Percentiles rank a stretch among this genome's conserved stretches.
Evolutionary conservation across 1,139 yeast species (phyloP).

Genomic region (Petasospora fabianii): DNA sequence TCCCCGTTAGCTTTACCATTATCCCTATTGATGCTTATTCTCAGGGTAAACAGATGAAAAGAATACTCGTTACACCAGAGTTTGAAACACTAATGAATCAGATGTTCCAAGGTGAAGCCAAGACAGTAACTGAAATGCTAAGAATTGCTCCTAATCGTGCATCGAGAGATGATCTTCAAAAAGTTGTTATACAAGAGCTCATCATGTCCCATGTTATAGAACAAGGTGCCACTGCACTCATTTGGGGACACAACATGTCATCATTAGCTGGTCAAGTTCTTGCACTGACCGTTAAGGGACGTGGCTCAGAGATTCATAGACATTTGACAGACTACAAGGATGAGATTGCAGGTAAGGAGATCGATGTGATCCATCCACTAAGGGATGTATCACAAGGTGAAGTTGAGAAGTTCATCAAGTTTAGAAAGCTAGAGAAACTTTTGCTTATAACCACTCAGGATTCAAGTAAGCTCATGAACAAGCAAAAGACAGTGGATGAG

Average conservation of each 20-base stretch:
- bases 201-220: conserved; percentile 45
- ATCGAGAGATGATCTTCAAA: conserved; percentile 57
- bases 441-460: conserved; percentile 10
- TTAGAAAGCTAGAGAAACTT: conserved; percentile 27
- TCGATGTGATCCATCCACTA: conserved; percentile 61
- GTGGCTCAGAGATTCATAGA: conserved; percentile 66
- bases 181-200: conserved; percentile 46
- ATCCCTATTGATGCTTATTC: conserved; percentile 19
- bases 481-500: conserved; percentile 73
- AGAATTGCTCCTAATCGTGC: conserved; percentile 46
- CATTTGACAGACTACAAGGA: conserved; percentile 45
- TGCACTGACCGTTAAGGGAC: conserved; percentile 82
- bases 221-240: conserved; percentile 48
- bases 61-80: conserved; percentile 10
- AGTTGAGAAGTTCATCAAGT: conserved; percentile 47
- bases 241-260: conserved; percentile 82
- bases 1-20: conserved; percentile 20
- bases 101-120: conserved; percentile 8
- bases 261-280: conserved; percentile 75
- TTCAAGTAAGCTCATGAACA: conserved; percentile 22
- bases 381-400: conserved; percentile 72
- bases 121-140: conserved; percentile 23
- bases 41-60: conserved; percentile 3
- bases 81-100: conserved; percentile 9
- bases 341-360: conserved; percentile 29